phyloP scores from a whole-genome alignment of 139 green algal species.

The Haematococcus sp. region DNA sequence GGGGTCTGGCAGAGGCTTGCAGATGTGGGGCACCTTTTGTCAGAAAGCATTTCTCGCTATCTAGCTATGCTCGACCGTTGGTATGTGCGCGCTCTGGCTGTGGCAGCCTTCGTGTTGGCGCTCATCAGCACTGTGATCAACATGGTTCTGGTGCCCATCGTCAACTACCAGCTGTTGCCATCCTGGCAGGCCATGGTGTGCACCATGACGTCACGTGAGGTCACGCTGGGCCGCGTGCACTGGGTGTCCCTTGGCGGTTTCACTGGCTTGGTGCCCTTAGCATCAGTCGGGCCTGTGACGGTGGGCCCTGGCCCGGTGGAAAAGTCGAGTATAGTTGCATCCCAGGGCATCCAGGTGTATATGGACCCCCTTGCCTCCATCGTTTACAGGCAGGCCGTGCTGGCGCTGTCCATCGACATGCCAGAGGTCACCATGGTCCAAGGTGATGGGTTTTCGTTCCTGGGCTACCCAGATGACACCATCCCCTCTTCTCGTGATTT shows the following conservation, averaged over 20 bases:
- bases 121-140: slow-evolving; percentile 34
- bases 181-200: slow-evolving; percentile 1
- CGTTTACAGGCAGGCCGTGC: slow-evolving; percentile 52
- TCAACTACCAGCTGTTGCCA: slow-evolving; percentile 32
- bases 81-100: not conserved
- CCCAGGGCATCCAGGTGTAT: slow-evolving; percentile 41
- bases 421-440: slow-evolving; percentile 58
- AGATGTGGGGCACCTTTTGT: no score
- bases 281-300: slow-evolving; percentile 45
- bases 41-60: no score
- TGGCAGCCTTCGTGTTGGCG: slow-evolving; percentile 24
- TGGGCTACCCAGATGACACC: slow-evolving; percentile 85
- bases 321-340: slow-evolving; percentile 27
- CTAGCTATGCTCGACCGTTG: not conserved
- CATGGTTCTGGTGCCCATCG: slow-evolving; percentile 26
- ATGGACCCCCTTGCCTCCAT: slow-evolving; percentile 55
- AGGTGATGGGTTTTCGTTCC: slow-evolving; percentile 73
- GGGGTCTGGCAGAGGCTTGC: no score
- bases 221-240: slow-evolving; percentile 35
- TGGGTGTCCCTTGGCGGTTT: slow-evolving; percentile 53
- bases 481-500: slow-evolving; percentile 57
- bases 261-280: slow-evolving; percentile 52
- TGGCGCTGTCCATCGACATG: slow-evolving; percentile 34
- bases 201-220: slow-evolving; percentile 12
- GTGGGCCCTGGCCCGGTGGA: slow-evolving; percentile 50